Percentiles rank a stretch among this genome's conserved stretches.
Conservation (phyloP, 345 rosid species). For the Arabidopsis arenosa region DNA sequence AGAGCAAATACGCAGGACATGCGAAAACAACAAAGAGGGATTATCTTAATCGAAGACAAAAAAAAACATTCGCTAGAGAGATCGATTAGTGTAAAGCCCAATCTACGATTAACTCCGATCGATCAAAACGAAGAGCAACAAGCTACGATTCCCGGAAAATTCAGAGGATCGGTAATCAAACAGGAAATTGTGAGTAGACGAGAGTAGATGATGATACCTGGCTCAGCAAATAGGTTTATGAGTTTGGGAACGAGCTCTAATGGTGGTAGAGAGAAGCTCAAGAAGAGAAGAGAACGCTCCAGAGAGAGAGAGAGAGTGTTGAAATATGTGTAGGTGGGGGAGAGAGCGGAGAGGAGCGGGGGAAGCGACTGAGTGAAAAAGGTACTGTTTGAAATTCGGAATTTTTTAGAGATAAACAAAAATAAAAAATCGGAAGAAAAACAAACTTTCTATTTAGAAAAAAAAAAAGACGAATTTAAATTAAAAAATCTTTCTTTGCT, state of each 20-base stretch:
- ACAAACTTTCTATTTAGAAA: conserved; percentile 16
- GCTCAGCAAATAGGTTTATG: conserved; percentile 15
- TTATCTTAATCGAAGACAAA: conserved; percentile 27
- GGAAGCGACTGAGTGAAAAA: conserved; percentile 62
- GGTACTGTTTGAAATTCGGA: conserved; percentile 59
- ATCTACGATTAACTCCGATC: conserved; percentile 21
- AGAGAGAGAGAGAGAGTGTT: conserved; percentile 37
- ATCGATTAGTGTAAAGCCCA: conserved; percentile 46
- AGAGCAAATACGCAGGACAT: conserved; percentile 5
- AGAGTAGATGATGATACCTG: conserved; percentile 42
- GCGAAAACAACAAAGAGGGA: conserved; percentile 36
- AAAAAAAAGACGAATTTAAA: neutral
- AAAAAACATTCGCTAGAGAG: conserved; percentile 36
- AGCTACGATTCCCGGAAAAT: conserved; percentile 17
- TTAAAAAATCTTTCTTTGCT: conserved; percentile 6
- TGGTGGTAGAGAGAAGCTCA: conserved; percentile 42
- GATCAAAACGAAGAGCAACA: conserved; percentile 28
- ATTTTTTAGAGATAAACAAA: neutral
- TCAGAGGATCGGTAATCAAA: neutral
- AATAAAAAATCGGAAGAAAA: neutral
- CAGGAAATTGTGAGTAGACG: neutral
- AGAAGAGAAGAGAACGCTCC: neutral
- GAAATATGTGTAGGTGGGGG: conserved; percentile 38
- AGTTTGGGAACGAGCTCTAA: conserved; percentile 44
- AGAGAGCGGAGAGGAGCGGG: conserved; percentile 50